phyloP scores from a whole-genome alignment of 2,329 filamentous ascomycete species.

The Fusarium pseudoanthophilum region DNA sequence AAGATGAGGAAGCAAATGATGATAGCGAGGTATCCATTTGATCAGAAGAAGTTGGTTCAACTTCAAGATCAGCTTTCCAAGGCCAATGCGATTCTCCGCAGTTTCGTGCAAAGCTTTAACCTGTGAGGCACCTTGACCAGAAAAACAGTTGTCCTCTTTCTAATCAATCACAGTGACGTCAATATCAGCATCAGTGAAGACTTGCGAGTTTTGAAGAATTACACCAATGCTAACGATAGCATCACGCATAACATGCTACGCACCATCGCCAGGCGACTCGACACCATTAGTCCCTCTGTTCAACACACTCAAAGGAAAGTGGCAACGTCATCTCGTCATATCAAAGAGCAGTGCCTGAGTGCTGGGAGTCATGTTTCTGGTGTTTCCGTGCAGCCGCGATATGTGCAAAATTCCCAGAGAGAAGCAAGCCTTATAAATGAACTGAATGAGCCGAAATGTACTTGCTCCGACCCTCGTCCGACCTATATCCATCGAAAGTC shows the following conservation, averaged over 20 bases:
- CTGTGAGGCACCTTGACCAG: not conserved
- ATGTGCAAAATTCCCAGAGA: rapidly evolving
- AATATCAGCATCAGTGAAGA: not conserved
- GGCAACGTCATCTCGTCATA: no score
- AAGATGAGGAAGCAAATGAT: not conserved
- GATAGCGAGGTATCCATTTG: not conserved
- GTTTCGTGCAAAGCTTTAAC: not conserved
- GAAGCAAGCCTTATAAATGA: not conserved
- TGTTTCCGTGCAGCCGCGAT: not conserved
- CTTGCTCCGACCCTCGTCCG: not conserved
- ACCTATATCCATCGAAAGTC: no score
- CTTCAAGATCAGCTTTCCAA: not conserved
- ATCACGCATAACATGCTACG: not conserved
- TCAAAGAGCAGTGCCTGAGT: no score
- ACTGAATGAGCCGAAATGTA: not conserved
- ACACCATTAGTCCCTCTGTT: rapidly evolving
- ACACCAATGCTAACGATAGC: not conserved
- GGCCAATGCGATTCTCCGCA: not conserved
- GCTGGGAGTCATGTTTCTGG: no score
- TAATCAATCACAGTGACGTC: not conserved
- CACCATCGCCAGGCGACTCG: not conserved
- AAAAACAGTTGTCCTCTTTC: no score
- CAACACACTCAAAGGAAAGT: not conserved
- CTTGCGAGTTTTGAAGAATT: not conserved
- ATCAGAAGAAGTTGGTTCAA: not conserved